phyloP scores from a whole-genome alignment of 805 yeast genomes.

The Ogataea philodendri region DNA sequence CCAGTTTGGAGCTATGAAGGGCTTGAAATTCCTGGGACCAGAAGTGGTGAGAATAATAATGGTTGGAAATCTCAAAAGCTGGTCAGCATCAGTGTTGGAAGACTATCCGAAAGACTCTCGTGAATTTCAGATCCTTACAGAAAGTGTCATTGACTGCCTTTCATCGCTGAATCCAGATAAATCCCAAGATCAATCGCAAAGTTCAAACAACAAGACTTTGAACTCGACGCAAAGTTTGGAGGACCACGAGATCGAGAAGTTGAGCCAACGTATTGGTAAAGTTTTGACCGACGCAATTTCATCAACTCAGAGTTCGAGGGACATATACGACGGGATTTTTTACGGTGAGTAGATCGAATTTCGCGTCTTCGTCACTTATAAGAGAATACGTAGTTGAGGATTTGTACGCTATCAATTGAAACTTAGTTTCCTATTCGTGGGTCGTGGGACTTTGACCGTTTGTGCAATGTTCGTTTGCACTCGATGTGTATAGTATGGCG shows the following conservation, averaged over 20 bases:
- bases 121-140: constrained; percentile 34
- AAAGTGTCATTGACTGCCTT: constrained; percentile 55
- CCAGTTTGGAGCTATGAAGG: constrained; percentile 86
- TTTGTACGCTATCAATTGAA: too few species aligned
- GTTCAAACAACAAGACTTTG: constrained; percentile 34
- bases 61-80: constrained; percentile 77
- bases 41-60: constrained; percentile 85
- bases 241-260: constrained; percentile 31
- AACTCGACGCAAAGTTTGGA: constrained; percentile 34
- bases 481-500: constrained; percentile 37
- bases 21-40: constrained; percentile 77
- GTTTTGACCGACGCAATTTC: constrained; percentile 50
- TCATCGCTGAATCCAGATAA: constrained; percentile 43
- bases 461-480: constrained; percentile 2
- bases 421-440: constrained; percentile 22
- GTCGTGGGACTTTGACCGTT: too few species aligned
- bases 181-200: too few species aligned
- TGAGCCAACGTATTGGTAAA: constrained; percentile 60
- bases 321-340: constrained; percentile 61
- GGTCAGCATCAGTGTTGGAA: constrained; percentile 63
- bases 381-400: too few species aligned
- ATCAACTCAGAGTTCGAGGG: constrained; percentile 47
- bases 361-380: too few species aligned
- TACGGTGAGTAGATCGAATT: constrained; percentile 55
- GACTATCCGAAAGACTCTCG: constrained; percentile 23